Evolutionary conservation across 1,284 basidiomycete species (phyloP).

Genomic region (Trichosporon inkin): DNA sequence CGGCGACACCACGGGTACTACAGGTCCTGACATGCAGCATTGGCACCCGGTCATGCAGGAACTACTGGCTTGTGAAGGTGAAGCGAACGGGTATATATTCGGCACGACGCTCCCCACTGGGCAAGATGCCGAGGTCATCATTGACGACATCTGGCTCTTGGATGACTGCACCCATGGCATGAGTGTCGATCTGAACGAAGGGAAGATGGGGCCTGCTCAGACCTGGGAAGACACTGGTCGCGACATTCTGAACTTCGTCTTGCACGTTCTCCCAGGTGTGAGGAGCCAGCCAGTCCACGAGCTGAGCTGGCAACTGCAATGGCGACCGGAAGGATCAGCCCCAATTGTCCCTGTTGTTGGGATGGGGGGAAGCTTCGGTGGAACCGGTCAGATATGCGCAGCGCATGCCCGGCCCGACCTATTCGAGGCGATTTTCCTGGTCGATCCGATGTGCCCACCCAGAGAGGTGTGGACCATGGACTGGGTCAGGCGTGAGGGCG

Average conservation of each 20-base stretch:
- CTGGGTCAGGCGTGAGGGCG: background rate
- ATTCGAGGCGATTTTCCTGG: constrained; percentile 53
- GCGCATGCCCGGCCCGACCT: constrained; percentile 10
- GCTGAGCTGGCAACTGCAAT: constrained; percentile 11
- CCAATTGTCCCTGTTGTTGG: constrained; percentile 9
- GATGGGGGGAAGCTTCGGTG: constrained; percentile 68
- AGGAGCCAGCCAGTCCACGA: background rate
- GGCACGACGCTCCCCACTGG: constrained; percentile 7
- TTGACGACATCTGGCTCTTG: constrained; percentile 75
- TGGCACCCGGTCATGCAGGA: constrained; percentile 63
- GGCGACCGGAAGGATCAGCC: constrained; percentile 10
- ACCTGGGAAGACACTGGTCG: constrained; percentile 47
- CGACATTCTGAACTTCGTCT: constrained; percentile 51
- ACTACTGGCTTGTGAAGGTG: constrained; percentile 41
- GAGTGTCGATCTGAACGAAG: constrained; percentile 62
- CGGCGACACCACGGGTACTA: constrained; percentile 20
- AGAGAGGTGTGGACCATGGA: background rate
- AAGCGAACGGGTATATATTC: background rate
- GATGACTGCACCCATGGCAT: constrained; percentile 75
- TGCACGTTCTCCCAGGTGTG: constrained; percentile 47
- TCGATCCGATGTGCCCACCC: constrained; percentile 55
- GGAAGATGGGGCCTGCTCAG: constrained; percentile 50
- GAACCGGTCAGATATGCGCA: constrained; percentile 31
- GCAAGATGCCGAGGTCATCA: constrained; percentile 8
- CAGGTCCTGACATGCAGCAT: constrained; percentile 15